Percentiles rank a stretch among this genome's conserved stretches.
Evolutionary conservation across 805 yeast genomes (phyloP).

Genomic region (Teunomyces lycoperdinae): DNA sequence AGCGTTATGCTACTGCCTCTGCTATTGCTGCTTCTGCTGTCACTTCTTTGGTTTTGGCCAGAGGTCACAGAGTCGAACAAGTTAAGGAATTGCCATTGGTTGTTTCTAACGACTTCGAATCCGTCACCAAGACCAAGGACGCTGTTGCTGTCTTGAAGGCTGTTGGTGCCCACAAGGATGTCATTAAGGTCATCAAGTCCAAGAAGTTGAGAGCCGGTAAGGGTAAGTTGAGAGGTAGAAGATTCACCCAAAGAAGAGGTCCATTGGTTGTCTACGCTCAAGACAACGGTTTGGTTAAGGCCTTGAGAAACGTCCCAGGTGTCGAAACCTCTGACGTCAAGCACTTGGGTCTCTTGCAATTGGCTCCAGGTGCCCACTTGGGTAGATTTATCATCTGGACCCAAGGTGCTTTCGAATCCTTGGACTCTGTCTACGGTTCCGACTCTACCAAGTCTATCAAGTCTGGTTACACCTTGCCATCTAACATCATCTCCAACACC

Average conservation of each 20-base stretch:
- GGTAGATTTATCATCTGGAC: constrained; percentile 99
- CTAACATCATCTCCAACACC: constrained; percentile 90
- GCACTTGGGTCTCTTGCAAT: constrained; percentile 92
- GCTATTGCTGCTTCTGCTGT: constrained; percentile 99
- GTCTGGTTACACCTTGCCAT: constrained; percentile 88
- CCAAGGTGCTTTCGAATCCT: constrained; percentile 94
- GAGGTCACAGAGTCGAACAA: constrained; percentile 99
- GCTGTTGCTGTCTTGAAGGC: constrained; percentile 98
- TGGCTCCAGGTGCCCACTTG: constrained; percentile 99
- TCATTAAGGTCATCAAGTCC: constrained; percentile 96
- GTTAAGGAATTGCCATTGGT: constrained; percentile 98
- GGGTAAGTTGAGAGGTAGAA: constrained; percentile 99
- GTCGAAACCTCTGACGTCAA: constrained; percentile 94
- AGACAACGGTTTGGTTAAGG: constrained; percentile 97
- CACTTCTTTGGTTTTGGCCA: constrained; percentile 96
- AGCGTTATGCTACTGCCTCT: constrained; percentile 99
- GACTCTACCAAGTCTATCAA: constrained; percentile 80
- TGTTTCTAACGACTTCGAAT: constrained; percentile 89
- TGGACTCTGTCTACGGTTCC: constrained; percentile 97
- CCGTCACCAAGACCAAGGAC: constrained; percentile 94
- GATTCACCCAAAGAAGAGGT: constrained; percentile 99
- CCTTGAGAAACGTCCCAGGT: constrained; percentile 99
- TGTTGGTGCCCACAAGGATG: constrained; percentile 98
- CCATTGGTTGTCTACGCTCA: constrained; percentile 97
- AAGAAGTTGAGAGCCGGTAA: constrained; percentile 99